A percentile compares a stretch with the other conserved stretches of the same genome.
Conservation (phyloP, 345 rosid species). For the Clarkia xantiana region DNA sequence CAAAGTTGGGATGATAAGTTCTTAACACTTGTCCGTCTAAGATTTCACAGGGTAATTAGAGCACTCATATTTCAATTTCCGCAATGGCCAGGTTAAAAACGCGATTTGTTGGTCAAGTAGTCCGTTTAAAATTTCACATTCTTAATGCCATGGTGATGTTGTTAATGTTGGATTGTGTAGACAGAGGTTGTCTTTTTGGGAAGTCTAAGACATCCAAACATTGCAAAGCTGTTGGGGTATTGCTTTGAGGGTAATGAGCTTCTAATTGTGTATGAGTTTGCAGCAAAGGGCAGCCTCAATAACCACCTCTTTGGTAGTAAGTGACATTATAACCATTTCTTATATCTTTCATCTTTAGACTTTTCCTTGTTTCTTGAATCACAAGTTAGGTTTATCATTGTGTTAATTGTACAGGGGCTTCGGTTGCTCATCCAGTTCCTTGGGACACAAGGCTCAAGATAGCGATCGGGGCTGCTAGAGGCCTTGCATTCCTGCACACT, state of each 20-base stretch:
- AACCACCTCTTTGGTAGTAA: constrained; percentile 8
- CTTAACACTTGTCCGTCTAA: too few relatives aligned
- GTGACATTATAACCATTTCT: background rate
- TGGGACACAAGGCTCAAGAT: constrained; percentile 2
- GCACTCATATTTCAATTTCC: too few relatives aligned
- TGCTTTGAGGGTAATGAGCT: constrained; percentile 1
- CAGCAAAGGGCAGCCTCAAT: constrained; percentile 10
- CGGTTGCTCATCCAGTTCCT: background rate
- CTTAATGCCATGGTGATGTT: too few relatives aligned
- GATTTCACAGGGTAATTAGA: too few relatives aligned
- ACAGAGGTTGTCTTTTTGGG: constrained; percentile 9
- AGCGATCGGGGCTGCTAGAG: constrained; percentile 4
- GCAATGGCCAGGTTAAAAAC: too few relatives aligned
- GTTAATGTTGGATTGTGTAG: constrained; percentile 2
- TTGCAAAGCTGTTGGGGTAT: constrained; percentile 8
- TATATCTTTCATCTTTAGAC: background rate
- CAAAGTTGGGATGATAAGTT: too few relatives aligned
- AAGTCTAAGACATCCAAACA: constrained; percentile 7
- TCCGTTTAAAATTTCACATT: too few relatives aligned
- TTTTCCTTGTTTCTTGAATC: too few relatives aligned
- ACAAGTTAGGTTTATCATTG: too few relatives aligned
- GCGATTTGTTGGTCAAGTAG: too few relatives aligned
- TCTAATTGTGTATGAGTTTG: constrained; percentile 6
- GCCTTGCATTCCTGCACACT: constrained; percentile 1
- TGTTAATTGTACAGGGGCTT: background rate